Evolutionary conservation across 768 basidiomycete species (phyloP).

Genomic region (Mycena venus): DNA sequence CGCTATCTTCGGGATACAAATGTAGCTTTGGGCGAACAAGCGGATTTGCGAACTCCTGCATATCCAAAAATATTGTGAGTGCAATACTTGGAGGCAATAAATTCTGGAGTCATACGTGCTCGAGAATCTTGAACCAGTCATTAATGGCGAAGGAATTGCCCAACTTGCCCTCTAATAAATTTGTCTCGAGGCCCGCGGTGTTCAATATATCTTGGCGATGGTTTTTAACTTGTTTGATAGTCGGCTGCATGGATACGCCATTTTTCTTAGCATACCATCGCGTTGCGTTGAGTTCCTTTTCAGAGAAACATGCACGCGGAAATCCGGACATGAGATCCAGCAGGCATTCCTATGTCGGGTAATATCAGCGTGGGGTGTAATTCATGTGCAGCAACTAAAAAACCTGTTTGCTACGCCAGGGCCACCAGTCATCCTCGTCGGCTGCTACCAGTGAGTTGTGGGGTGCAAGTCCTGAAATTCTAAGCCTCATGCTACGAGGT

Average conservation of each 20-base stretch:
- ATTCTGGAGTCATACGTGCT: neutral
- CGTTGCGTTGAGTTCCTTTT: neutral
- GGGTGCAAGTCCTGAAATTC: neutral
- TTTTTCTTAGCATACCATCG: neutral
- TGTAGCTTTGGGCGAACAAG: neutral
- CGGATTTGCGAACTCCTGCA: constrained; percentile 5
- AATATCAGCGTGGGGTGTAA: too few species aligned
- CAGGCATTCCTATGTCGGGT: neutral
- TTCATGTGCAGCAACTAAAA: neutral
- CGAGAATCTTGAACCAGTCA: constrained; percentile 2
- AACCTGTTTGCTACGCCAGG: neutral
- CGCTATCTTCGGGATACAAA: neutral
- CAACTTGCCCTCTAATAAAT: neutral
- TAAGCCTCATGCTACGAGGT: neutral
- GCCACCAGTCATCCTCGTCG: neutral
- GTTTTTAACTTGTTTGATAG: neutral
- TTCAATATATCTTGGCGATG: neutral
- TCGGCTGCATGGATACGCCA: neutral
- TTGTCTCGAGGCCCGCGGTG: neutral
- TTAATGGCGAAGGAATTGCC: neutral
- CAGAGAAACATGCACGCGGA: neutral
- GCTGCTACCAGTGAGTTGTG: neutral
- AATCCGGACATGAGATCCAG: neutral
- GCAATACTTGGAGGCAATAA: neutral
- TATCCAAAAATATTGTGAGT: neutral